Conservation (phyloP, 371 early-diverging fungal genomes). For the Lichtheimia ramosa region DNA sequence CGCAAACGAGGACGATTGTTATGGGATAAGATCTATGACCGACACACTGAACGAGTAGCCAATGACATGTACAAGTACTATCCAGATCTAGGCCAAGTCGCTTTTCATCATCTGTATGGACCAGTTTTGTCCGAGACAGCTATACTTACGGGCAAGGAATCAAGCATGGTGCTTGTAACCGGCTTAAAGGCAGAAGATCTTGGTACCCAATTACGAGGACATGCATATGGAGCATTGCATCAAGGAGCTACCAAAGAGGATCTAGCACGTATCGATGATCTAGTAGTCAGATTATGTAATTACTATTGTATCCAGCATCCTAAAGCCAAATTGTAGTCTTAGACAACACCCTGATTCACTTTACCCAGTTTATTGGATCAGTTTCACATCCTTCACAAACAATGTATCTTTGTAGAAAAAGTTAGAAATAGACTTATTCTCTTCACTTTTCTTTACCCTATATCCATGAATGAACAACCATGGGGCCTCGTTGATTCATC, state of each 20-base stretch:
- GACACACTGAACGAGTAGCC: slow-evolving; percentile 30
- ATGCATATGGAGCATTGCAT: slow-evolving; percentile 35
- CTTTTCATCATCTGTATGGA: slow-evolving; percentile 36
- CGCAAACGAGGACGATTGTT: slow-evolving; percentile 52
- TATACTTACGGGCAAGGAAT: slow-evolving; percentile 26
- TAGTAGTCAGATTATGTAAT: slow-evolving; percentile 10
- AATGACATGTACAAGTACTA: slow-evolving; percentile 22
- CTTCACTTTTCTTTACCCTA: neutral
- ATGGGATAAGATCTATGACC: slow-evolving; percentile 34
- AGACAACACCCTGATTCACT: neutral
- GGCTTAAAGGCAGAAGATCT: slow-evolving; percentile 26
- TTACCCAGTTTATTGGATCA: neutral
- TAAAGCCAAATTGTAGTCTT: slow-evolving; percentile 9
- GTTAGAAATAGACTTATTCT: neutral
- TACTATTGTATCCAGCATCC: slow-evolving; percentile 6
- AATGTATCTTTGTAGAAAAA: neutral
- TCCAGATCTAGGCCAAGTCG: slow-evolving; percentile 37
- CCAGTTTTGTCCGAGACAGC: slow-evolving; percentile 26
- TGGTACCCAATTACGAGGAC: slow-evolving; percentile 31
- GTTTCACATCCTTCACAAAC: neutral
- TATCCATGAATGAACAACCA: neutral
- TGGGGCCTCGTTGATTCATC: neutral
- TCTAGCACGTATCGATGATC: slow-evolving; percentile 6
- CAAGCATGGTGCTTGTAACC: slow-evolving; percentile 30
- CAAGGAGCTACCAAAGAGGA: slow-evolving; percentile 36